Evolutionary conservation across 768 basidiomycete genomes (phyloP), one percentile per base, ranked within the genome.

Genomic region (Neoboletus magnificus): DNA sequence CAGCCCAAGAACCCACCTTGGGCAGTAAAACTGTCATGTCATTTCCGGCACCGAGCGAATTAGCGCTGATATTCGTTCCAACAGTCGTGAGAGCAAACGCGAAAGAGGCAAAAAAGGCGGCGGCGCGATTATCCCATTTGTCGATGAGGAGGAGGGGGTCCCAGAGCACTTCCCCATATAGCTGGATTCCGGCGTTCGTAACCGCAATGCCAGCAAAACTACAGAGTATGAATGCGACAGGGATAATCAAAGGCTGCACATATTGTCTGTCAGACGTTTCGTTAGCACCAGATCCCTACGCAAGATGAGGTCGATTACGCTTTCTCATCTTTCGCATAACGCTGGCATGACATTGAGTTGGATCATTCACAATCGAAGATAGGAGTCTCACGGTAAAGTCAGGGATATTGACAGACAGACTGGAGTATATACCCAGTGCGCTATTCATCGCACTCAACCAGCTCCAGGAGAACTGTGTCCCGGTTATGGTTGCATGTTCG

Each of bases 171-270:
- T 66, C 66, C 43, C 63, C 92, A 87, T 61, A 80, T 62, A 62
- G 76, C 71, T 47, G 73, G 63, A 86, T 77, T 9, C 87, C 89
- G 0, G 90, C 87, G 11, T 83, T 84, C 1, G 93, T 91, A 20
- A 91, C 87, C 6, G 87, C 85, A 56, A 94, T 85, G 22, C 92
- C 92, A 48, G 85, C 76, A 69, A 93, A 93, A 27, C 86, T 86
- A 52, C 82, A 82, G 32, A 91, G 72, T 2, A 88, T 89, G 69
- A 94, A 93, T 16, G 82, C 80, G 22, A 84, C 66, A 3, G 91
- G 91, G 55, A 94, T 91, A 61, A 92, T 82, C 52, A 85, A 58
- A 23, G 89, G 66, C 63, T 93, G 91, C 43, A 89, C 74, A 60
- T 82, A 87, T 80, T 90, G 87, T 2, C 86, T 87, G 58, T 29